Evolutionary conservation across 202 grass and related monocot species (phyloP).

Genomic region (Cymbopogon flexuosus): DNA sequence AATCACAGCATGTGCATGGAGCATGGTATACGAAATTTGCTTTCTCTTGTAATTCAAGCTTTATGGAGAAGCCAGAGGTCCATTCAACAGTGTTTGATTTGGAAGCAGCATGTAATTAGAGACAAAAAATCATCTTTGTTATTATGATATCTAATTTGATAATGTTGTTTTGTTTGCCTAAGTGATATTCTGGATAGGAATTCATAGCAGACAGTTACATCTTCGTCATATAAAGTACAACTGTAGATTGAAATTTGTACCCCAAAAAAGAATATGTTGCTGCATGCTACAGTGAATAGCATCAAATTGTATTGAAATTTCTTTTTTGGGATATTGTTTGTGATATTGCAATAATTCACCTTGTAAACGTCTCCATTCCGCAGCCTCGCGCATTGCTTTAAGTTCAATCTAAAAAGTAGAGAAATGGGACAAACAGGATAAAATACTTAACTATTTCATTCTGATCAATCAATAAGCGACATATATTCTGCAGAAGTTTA

Average conservation of each 20-base stretch:
- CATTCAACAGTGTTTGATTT: neutral
- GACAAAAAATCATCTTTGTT: neutral
- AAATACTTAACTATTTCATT: neutral
- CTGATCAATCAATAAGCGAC: neutral
- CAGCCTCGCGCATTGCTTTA: conserved; percentile 78
- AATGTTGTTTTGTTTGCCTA: neutral
- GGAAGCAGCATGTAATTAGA: neutral
- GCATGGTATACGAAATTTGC: neutral
- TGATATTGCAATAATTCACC: conserved; percentile 33
- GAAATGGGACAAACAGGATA: neutral
- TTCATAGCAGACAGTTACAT: neutral
- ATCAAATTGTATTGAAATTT: neutral
- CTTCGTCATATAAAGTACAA: neutral
- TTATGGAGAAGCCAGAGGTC: neutral
- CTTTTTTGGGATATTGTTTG: neutral
- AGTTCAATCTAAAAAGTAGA: conserved; percentile 62
- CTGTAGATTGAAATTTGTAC: neutral
- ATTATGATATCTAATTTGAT: neutral
- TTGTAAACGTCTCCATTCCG: conserved; percentile 90
- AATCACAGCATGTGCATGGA: neutral
- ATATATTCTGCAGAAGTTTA: conserved; percentile 28
- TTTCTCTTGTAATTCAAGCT: neutral
- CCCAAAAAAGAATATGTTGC: neutral
- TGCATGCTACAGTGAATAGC: neutral
- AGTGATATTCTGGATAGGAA: neutral